Conservation (phyloP, 2,329 filamentous ascomycete genomes). For the Aplosporella prunicola region DNA sequence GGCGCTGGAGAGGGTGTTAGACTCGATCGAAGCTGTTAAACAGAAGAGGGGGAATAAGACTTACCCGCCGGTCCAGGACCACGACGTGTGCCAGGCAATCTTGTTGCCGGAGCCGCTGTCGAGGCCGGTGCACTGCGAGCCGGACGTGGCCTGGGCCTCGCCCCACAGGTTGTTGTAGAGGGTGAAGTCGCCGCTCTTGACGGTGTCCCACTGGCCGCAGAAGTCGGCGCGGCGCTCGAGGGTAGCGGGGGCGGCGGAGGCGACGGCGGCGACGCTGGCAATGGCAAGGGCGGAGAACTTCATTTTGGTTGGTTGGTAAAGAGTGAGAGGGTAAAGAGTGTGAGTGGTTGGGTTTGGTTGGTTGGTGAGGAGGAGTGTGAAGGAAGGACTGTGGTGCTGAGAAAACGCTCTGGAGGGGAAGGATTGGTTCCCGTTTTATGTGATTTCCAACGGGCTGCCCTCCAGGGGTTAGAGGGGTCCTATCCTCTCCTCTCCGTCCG, state of each 20-base stretch:
- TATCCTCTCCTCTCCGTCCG: too few relatives aligned
- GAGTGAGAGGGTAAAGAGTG: background rate
- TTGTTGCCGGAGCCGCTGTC: constrained; percentile 28
- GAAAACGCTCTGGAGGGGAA: too few relatives aligned
- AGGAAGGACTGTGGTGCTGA: background rate
- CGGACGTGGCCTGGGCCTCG: constrained; percentile 29
- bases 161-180: constrained; percentile 39
- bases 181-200: constrained; percentile 22
- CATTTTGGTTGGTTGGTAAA: constrained; percentile 14
- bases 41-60: constrained; percentile 7
- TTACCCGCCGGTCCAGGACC: constrained; percentile 35
- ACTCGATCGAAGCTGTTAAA: background rate
- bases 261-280: constrained; percentile 21
- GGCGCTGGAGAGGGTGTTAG: constrained; percentile 14
- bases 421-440: too few relatives aligned
- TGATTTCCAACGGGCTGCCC: too few relatives aligned
- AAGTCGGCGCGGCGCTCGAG: constrained; percentile 24
- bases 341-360: constrained; percentile 19
- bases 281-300: constrained; percentile 20
- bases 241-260: constrained; percentile 20
- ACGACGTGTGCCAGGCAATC: constrained; percentile 37
- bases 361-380: background rate
- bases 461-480: too few relatives aligned
- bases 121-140: constrained; percentile 38
- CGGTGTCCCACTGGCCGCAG: constrained; percentile 24